Evolutionary conservation across 805 yeast genomes (phyloP).

Genomic region (Myxozyma vanderwaltii): DNA sequence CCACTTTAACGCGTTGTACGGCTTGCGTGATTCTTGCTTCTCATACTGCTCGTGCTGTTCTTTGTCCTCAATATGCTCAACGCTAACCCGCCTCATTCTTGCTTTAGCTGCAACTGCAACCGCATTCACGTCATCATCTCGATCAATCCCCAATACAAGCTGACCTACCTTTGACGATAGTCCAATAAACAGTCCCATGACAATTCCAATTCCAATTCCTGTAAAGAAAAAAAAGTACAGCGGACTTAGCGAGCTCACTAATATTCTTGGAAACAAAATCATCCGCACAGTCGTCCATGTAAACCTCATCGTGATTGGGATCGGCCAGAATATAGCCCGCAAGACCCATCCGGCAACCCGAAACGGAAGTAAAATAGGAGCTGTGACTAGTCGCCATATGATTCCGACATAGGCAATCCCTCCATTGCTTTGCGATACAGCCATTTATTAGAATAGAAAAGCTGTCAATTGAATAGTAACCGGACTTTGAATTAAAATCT

Average conservation of each 20-base stretch:
- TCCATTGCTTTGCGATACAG: background rate
- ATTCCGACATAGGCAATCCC: background rate
- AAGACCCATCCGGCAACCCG: background rate
- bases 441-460: no score
- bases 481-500: no score
- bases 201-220: slow-evolving; percentile 20
- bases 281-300: background rate
- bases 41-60: no score
- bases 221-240: slow-evolving; percentile 31
- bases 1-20: no score
- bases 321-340: slow-evolving; percentile 25
- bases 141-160: slow-evolving; percentile 16
- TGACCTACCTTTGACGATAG: slow-evolving; percentile 21
- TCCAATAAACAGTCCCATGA: slow-evolving; percentile 23
- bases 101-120: no score
- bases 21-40: no score
- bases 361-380: slow-evolving; percentile 15
- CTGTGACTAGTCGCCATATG: background rate
- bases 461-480: no score
- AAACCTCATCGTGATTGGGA: slow-evolving; percentile 9
- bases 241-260: slow-evolving; percentile 19
- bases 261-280: slow-evolving; percentile 14
- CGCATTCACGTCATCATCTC: background rate
- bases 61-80: background rate
- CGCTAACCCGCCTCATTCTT: background rate